These are phyloP conservation scores for Rhodotorula sp. DNA, from an alignment of 1,284 basidiomycete genomes.

Conservation along the genomic window DNA sequence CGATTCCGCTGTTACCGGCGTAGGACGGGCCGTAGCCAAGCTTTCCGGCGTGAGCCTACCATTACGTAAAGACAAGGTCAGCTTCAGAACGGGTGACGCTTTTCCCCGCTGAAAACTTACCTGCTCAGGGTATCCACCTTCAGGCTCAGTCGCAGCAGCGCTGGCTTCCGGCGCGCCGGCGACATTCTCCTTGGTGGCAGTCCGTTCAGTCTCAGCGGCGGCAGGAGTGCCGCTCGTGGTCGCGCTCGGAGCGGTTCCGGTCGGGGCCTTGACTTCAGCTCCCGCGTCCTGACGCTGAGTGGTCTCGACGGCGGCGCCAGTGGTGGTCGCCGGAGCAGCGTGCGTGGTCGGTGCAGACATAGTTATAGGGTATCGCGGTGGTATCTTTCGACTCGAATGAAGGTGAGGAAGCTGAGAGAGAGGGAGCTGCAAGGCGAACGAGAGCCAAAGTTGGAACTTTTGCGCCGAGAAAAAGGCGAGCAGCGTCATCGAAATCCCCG, in stretches of 20 bases:
- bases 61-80: too few relatives aligned
- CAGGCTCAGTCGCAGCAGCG: neutral
- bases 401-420: neutral
- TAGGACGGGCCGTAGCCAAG: slow-evolving; percentile 22
- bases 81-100: too few relatives aligned
- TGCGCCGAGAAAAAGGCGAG: neutral
- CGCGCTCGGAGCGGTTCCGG: too few relatives aligned
- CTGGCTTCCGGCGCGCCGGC: neutral
- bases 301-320: slow-evolving; percentile 26
- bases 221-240: neutral
- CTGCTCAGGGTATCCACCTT: slow-evolving; percentile 9
- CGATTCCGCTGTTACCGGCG: slow-evolving; percentile 12
- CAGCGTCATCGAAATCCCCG: neutral
- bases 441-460: neutral
- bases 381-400: neutral
- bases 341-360: neutral
- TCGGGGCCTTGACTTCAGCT: neutral
- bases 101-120: too few relatives aligned
- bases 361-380: neutral
- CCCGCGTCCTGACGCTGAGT: slow-evolving; percentile 26
- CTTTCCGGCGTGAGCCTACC: slow-evolving; percentile 12
- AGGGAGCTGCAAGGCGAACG: neutral
- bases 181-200: neutral
- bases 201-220: neutral
- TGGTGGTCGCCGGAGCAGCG: neutral